Base-by-base conservation (phyloP, 73 alveolate species). In the Blepharisma stoltei region DNA sequence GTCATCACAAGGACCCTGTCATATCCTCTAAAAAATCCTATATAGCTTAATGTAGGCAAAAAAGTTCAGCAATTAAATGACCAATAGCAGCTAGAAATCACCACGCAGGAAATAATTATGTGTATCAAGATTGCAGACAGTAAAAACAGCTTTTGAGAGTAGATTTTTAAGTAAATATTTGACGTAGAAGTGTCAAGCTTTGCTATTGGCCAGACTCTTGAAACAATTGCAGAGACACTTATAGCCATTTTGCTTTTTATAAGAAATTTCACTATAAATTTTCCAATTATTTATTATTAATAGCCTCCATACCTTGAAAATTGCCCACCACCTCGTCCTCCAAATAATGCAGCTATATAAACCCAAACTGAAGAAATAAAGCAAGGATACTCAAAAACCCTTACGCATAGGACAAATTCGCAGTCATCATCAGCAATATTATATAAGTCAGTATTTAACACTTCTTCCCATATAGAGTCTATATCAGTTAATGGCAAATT, bases 311-410 rank as follows among this genome's bases (percentile, higher is more conserved):
- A 32, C 41, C 41, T 32, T 32, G 41, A 32, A 32, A 32, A 32
- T 32, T 32, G 41, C 3, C 41, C 41, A 32, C 41, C 41, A 32
- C 41, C 41, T 32, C 41, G 0, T 0, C 41, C 80, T 50, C 81
- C 76, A 71, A 44, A 81, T 18, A 81, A 54, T 3, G 80, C 92
- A 14, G 84, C 92, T 37, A 94, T 80, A 86, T 89, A 96, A 65
- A 96, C 91, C 99, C 99, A 96, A 32, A 94, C 97, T 23, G 99
- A 96, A 45, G 86, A 78, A 14, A 96, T 92, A 54, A 80, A 90
- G 65, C 92, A 87, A 52, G 99, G 97, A 82, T 93, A 93, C 1
- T 97, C 93, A 65, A 86, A 89, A 27, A 96, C 95, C 69, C 86
- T 83, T 21, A 92, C 94, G 23, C 93, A 89, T 75, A 95, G 76